Evolutionary conservation across 1,139 yeast species (phyloP).

Genomic region (Zygoascus sp.): DNA sequence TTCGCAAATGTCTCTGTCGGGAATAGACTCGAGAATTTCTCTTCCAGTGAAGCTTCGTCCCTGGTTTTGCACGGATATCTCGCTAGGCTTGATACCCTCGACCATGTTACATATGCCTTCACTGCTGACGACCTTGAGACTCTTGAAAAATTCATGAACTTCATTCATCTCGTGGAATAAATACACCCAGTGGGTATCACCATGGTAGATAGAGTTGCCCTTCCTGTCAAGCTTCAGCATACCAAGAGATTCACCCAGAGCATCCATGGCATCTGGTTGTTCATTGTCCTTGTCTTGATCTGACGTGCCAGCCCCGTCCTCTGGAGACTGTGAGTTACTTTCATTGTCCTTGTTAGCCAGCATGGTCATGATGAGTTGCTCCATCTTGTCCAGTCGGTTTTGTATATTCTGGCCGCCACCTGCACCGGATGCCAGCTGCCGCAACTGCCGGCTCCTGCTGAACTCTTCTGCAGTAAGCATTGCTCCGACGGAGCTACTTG

Average conservation of each 20-base stretch:
- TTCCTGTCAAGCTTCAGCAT: slow-evolving; percentile 34
- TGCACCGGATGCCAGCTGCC: background rate
- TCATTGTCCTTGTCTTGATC: background rate
- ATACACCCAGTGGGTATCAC: slow-evolving; percentile 37
- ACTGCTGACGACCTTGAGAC: slow-evolving; percentile 12
- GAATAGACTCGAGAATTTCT: slow-evolving; percentile 29
- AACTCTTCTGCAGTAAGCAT: slow-evolving; percentile 2
- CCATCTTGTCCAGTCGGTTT: slow-evolving; percentile 32
- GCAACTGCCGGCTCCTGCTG: background rate
- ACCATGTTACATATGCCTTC: slow-evolving; percentile 9
- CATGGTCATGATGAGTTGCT: slow-evolving; percentile 28
- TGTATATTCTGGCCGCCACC: background rate
- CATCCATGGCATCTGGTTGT: slow-evolving; percentile 17
- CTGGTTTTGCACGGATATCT: too few relatives aligned
- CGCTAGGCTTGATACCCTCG: slow-evolving; percentile 2
- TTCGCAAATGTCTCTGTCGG: slow-evolving; percentile 28
- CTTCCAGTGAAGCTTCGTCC: slow-evolving; percentile 15
- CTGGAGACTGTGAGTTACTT: background rate
- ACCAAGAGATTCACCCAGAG: slow-evolving; percentile 33
- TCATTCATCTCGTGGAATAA: slow-evolving; percentile 32
- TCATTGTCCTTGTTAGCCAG: slow-evolving; percentile 16
- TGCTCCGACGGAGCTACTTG: background rate
- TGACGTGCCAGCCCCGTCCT: background rate
- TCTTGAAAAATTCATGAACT: slow-evolving; percentile 28
- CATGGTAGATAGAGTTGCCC: slow-evolving; percentile 36